Evolutionary conservation across 139 green algal genomes (phyloP).

Genomic region (Zygnema cylindricum): DNA sequence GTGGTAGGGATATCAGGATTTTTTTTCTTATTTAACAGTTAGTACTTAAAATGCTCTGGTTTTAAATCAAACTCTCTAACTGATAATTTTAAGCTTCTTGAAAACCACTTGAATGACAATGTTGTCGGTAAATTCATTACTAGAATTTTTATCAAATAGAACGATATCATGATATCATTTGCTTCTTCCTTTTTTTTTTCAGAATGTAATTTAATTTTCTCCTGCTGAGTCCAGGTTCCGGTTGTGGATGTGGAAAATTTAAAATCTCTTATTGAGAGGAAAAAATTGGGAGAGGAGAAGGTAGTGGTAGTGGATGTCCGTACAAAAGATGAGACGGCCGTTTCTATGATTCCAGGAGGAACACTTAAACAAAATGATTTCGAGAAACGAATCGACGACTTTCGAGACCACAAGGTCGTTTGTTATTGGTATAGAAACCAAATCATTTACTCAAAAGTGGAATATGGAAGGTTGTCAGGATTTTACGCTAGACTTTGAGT

Average conservation of each 20-base stretch:
- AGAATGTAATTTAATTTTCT: neutral
- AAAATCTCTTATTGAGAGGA: constrained; percentile 1
- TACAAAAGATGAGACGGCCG: constrained; percentile 51
- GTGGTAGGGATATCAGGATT: too few relatives aligned
- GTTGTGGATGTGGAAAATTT: constrained; percentile 9
- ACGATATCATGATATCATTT: neutral
- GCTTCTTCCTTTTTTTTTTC: neutral
- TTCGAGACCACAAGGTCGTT: constrained; percentile 56
- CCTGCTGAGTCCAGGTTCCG: constrained; percentile 36
- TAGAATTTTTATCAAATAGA: neutral
- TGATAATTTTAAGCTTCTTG: neutral
- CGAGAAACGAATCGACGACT: constrained; percentile 12
- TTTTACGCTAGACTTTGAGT: neutral
- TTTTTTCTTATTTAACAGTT: too few relatives aligned
- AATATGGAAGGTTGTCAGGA: neutral
- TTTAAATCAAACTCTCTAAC: neutral
- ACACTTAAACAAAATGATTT: constrained; percentile 57
- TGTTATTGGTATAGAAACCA: constrained; percentile 60
- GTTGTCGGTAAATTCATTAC: neutral
- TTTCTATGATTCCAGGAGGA: constrained; percentile 59
- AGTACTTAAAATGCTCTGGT: neutral
- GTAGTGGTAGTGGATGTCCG: constrained; percentile 59
- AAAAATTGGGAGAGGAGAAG: constrained; percentile 20
- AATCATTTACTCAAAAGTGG: neutral
- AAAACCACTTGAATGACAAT: neutral